A percentile compares a stretch with the other conserved stretches of the same genome.
Conservation (phyloP, 345 rosid species). For the Dimocarpus longan region DNA sequence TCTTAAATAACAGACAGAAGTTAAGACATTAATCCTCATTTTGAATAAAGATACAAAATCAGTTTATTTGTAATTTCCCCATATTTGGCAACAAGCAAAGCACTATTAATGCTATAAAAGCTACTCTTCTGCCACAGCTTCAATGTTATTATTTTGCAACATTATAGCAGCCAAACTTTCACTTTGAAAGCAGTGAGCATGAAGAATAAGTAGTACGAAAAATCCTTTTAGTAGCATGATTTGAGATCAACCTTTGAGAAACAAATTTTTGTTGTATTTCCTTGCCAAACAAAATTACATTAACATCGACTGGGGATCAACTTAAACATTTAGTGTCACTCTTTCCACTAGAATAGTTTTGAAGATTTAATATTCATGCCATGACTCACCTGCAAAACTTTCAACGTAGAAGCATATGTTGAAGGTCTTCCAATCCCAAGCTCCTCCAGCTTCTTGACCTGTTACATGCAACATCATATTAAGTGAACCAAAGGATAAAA, state of each 20-base stretch:
- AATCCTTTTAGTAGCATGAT: too few relatives aligned
- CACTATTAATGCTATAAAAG: neutral
- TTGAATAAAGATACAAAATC: neutral
- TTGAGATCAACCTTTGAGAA: too few relatives aligned
- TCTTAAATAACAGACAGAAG: neutral
- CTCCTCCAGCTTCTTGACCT: conserved; percentile 97
- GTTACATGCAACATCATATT: conserved; percentile 30
- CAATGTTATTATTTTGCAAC: too few relatives aligned
- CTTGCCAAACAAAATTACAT: too few relatives aligned
- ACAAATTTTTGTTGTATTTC: too few relatives aligned
- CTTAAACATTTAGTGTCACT: neutral
- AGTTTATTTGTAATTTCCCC: neutral
- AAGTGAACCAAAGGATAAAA: neutral
- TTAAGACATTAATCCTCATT: neutral
- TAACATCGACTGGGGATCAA: too few relatives aligned
- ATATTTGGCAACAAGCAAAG: conserved; percentile 5
- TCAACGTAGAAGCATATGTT: conserved; percentile 86
- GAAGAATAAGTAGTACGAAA: too few relatives aligned
- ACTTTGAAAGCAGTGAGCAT: too few relatives aligned
- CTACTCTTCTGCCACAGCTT: neutral
- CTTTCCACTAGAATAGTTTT: neutral
- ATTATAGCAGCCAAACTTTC: too few relatives aligned
- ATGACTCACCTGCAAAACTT: conserved; percentile 74
- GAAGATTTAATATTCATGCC: conserved; percentile 13
- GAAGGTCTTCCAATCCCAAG: conserved; percentile 99